Conservation (phyloP, 768 basidiomycete species). For the Paxillus ammoniavirescens region DNA sequence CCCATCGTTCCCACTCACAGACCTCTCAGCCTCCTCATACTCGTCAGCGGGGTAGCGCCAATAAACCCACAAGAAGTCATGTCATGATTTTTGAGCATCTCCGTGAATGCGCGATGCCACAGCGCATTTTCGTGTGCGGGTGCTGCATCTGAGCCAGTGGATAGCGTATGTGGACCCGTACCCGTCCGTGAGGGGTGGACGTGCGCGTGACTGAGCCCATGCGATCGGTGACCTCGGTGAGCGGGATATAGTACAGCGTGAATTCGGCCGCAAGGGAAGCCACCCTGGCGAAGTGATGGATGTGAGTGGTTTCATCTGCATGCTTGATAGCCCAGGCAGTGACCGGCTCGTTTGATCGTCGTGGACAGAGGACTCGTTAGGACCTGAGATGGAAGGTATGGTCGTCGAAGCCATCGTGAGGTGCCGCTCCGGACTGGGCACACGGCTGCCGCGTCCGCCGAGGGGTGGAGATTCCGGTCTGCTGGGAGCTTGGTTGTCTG, state of each 20-base stretch:
- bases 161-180: slow-evolving; percentile 38
- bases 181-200: too few species aligned
- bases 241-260: slow-evolving; percentile 30
- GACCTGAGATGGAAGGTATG: slow-evolving; percentile 11
- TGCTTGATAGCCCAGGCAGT: slow-evolving; percentile 50
- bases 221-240: slow-evolving; percentile 8
- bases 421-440: slow-evolving; percentile 50
- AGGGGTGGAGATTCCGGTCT: slow-evolving; percentile 21
- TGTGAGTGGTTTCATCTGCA: slow-evolving; percentile 63
- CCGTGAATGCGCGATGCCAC: slow-evolving; percentile 64
- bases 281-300: slow-evolving; percentile 42
- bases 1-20: background rate
- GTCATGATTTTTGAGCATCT: slow-evolving; percentile 85
- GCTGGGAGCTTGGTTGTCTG: slow-evolving; percentile 26
- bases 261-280: slow-evolving; percentile 38
- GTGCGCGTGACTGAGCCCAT: background rate
- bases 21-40: slow-evolving; percentile 68
- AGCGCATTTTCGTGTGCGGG: slow-evolving; percentile 30
- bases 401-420: slow-evolving; percentile 5
- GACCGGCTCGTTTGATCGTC: slow-evolving; percentile 49
- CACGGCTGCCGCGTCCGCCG: slow-evolving; percentile 43
- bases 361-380: slow-evolving; percentile 53
- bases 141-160: slow-evolving; percentile 16
- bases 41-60: slow-evolving; percentile 82
- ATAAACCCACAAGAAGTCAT: slow-evolving; percentile 85